Percentiles rank a stretch among this genome's conserved stretches.
Conservation (phyloP, 1,139 yeast genomes). For the Entelexis sorbosivorans region DNA sequence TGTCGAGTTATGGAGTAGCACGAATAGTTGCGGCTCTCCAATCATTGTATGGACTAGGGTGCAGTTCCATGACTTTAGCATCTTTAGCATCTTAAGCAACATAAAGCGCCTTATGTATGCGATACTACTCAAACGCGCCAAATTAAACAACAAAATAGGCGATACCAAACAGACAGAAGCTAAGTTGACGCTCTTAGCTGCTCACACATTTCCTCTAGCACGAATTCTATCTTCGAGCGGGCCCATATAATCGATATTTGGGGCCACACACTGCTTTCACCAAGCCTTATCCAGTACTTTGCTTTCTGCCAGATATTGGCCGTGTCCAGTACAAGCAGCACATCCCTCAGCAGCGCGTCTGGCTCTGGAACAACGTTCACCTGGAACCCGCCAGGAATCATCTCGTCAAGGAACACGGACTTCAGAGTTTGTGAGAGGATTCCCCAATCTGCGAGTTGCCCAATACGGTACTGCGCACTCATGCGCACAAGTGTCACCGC, state of each 20-base stretch:
- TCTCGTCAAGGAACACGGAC: constrained; percentile 76
- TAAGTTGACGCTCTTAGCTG: background rate
- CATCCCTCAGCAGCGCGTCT: constrained; percentile 51
- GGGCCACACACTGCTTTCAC: constrained; percentile 93
- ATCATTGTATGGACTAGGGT: no score
- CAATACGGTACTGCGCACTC: constrained; percentile 77
- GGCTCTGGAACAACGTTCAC: constrained; percentile 86
- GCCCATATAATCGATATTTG: constrained; percentile 75
- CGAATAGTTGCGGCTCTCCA: no score
- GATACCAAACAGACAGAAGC: no score
- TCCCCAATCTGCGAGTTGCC: constrained; percentile 69
- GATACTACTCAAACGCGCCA: background rate
- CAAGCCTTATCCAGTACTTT: constrained; percentile 81
- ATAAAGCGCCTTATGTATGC: no score
- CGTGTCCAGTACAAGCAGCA: constrained; percentile 64
- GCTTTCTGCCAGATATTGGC: constrained; percentile 57
- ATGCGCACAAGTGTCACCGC: constrained; percentile 39
- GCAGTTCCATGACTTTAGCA: no score
- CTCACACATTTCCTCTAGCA: constrained; percentile 63
- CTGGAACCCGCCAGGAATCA: constrained; percentile 68
- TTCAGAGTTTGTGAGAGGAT: constrained; percentile 59
- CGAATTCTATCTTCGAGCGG: constrained; percentile 81
- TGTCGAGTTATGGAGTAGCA: no score
- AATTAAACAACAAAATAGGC: no score
- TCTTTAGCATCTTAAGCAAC: no score